These are phyloP conservation scores for Drechslerella stenobrocha DNA, from an alignment of 2,329 filamentous ascomycete species.

Conservation along the genomic window DNA sequence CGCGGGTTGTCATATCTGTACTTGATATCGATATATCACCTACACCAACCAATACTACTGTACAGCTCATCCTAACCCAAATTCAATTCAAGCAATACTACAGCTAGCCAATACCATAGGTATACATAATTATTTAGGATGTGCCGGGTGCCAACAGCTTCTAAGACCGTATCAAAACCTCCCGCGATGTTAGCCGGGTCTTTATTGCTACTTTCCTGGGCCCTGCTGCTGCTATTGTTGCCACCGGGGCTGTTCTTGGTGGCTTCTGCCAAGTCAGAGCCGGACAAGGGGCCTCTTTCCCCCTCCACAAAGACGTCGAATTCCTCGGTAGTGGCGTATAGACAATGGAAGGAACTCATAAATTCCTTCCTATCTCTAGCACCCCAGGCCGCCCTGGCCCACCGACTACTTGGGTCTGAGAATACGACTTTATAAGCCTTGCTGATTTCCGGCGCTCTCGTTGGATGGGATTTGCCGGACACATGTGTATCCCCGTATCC, in stretches of 20 bases:
- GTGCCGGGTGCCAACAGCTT: too few relatives aligned
- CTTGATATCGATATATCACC: too few relatives aligned
- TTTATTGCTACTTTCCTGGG: too few relatives aligned
- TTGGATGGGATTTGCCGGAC: neutral
- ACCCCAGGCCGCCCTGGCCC: slow-evolving; percentile 19
- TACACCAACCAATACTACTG: too few relatives aligned
- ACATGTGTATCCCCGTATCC: slow-evolving; percentile 20
- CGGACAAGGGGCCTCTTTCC: neutral
- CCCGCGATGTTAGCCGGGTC: too few relatives aligned
- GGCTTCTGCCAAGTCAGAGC: neutral
- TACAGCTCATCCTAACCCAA: too few relatives aligned
- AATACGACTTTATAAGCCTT: slow-evolving; percentile 29
- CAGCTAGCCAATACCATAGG: too few relatives aligned
- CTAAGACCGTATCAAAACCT: too few relatives aligned
- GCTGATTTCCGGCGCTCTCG: slow-evolving; percentile 8
- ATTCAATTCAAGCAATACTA: too few relatives aligned
- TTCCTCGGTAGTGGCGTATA: slow-evolving; percentile 12
- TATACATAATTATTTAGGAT: too few relatives aligned
- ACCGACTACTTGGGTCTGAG: slow-evolving; percentile 14
- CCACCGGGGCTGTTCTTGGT: neutral
- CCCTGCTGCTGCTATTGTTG: too few relatives aligned
- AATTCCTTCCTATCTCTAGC: neutral
- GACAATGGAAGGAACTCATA: slow-evolving; percentile 24
- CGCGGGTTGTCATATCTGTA: too few relatives aligned
- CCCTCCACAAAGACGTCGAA: slow-evolving; percentile 6